Evolutionary conservation across 1,139 yeast genomes (phyloP).

Genomic region (Nakaseomyces delphensis): DNA sequence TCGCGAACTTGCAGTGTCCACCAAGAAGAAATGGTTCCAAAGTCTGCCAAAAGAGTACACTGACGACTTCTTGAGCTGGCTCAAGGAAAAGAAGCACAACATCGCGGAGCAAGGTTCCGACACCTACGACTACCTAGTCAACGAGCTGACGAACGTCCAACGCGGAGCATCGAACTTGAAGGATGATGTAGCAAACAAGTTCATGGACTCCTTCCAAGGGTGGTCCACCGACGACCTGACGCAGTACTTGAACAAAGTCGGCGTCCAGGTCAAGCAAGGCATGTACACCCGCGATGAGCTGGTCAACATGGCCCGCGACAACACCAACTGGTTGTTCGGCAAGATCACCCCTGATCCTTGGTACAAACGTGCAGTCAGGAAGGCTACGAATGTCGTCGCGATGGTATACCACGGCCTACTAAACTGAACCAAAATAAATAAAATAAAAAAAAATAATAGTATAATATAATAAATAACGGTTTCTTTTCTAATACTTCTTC

Average conservation of each 20-base stretch:
- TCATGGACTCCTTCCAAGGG: conserved; percentile 35
- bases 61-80: conserved; percentile 7
- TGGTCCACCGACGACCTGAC: conserved; percentile 51
- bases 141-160: conserved; percentile 16
- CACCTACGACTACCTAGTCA: conserved; percentile 11
- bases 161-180: conserved; percentile 23
- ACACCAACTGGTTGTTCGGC: conserved; percentile 35
- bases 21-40: conserved; percentile 38
- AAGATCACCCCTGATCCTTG: conserved; percentile 18
- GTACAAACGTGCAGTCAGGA: conserved; percentile 14
- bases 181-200: conserved; percentile 17
- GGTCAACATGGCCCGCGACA: conserved; percentile 40
- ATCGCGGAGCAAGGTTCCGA: conserved; percentile 6
- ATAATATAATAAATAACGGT: not conserved
- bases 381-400: not conserved
- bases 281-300: conserved; percentile 40
- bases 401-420: conserved; percentile 1
- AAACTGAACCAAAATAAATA: not conserved
- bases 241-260: conserved; percentile 46
- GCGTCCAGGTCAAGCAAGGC: conserved; percentile 34
- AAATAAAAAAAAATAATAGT: not conserved
- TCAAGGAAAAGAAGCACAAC: conserved; percentile 5
- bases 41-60: conserved; percentile 29
- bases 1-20: conserved; percentile 39
- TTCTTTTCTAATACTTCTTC: too few relatives aligned